phyloP scores from a whole-genome alignment of 495 filamentous ascomycete genomes.

The Penicillium paradoxum region DNA sequence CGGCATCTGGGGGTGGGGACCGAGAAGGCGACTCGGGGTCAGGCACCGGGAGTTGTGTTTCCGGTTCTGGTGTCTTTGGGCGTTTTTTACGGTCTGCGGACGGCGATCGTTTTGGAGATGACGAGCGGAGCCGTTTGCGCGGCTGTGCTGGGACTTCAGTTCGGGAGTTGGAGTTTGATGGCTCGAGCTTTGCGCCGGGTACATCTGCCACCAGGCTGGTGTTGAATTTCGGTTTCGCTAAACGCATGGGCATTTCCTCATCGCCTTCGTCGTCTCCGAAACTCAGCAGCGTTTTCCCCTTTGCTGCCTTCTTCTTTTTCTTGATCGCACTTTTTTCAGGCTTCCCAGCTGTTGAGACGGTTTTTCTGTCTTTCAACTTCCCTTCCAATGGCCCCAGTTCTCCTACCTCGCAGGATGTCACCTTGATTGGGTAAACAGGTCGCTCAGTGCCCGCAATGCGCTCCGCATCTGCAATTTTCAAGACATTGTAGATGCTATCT shows the following conservation, averaged over 20 bases:
- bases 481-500: slow-evolving; percentile 91
- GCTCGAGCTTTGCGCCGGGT: slow-evolving; percentile 19
- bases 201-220: slow-evolving; percentile 64
- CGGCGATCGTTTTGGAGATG: slow-evolving; percentile 18
- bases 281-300: slow-evolving; percentile 78
- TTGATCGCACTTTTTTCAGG: slow-evolving; percentile 41
- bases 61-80: slow-evolving; percentile 33
- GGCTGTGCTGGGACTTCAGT: slow-evolving; percentile 9
- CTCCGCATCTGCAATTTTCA: slow-evolving; percentile 87
- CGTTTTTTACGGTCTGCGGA: slow-evolving; percentile 28
- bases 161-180: slow-evolving; percentile 11
- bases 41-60: slow-evolving; percentile 41
- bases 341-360: slow-evolving; percentile 29
- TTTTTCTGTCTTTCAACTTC: slow-evolving; percentile 72
- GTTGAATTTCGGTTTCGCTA: slow-evolving; percentile 90
- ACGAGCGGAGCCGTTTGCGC: slow-evolving; percentile 30
- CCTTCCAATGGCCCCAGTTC: slow-evolving; percentile 81
- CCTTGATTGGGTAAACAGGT: slow-evolving; percentile 79
- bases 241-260: slow-evolving; percentile 50
- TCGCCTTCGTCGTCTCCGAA: slow-evolving; percentile 83
- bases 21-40: slow-evolving; percentile 46
- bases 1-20: slow-evolving; percentile 45
- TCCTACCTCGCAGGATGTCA: slow-evolving; percentile 70
- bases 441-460: slow-evolving; percentile 73
- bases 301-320: slow-evolving; percentile 75